phyloP scores from a whole-genome alignment of 441 rosid genomes.

The Flueggea neowawraea region DNA sequence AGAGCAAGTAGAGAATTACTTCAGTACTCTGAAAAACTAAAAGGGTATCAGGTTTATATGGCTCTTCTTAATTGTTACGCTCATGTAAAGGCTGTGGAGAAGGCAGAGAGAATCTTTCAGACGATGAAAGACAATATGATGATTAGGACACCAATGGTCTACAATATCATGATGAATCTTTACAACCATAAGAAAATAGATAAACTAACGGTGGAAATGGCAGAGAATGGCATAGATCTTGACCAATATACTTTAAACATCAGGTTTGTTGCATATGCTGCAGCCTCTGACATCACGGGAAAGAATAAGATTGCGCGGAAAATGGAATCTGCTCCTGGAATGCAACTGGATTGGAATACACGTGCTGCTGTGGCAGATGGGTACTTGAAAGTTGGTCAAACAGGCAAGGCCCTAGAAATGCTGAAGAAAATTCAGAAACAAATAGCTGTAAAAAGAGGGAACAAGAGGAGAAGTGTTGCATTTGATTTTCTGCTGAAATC shows the following conservation, averaged over 20 bases:
- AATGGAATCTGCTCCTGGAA: slow-evolving; percentile 4
- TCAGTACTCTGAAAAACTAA: slow-evolving; percentile 1
- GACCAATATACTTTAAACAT: slow-evolving; percentile 10
- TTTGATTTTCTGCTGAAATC: slow-evolving; percentile 2
- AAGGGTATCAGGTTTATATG: not conserved
- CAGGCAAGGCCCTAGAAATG: slow-evolving; percentile 6
- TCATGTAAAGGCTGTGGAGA: slow-evolving; percentile 12
- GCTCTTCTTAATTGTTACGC: slow-evolving; percentile 11
- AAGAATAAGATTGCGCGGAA: not conserved
- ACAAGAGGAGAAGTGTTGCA: not conserved
- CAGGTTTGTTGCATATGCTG: slow-evolving; percentile 13
- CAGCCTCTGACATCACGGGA: slow-evolving; percentile 5
- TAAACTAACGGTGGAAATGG: slow-evolving; percentile 7
- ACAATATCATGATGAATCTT: slow-evolving; percentile 2
- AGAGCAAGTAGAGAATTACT: slow-evolving; percentile 7
- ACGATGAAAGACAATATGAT: slow-evolving; percentile 4
- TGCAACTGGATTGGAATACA: not conserved
- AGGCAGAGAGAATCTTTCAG: slow-evolving; percentile 12
- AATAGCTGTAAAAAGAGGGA: not conserved
- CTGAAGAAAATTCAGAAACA: slow-evolving; percentile 7
- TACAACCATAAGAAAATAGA: slow-evolving; percentile 12
- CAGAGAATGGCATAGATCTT: slow-evolving; percentile 1
- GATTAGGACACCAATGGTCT: not conserved
- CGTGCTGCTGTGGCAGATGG: slow-evolving; percentile 1
- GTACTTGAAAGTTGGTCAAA: not conserved